Evolutionary conservation across 345 rosid genomes (phyloP).

Genomic region (Salix arbutifolia): DNA sequence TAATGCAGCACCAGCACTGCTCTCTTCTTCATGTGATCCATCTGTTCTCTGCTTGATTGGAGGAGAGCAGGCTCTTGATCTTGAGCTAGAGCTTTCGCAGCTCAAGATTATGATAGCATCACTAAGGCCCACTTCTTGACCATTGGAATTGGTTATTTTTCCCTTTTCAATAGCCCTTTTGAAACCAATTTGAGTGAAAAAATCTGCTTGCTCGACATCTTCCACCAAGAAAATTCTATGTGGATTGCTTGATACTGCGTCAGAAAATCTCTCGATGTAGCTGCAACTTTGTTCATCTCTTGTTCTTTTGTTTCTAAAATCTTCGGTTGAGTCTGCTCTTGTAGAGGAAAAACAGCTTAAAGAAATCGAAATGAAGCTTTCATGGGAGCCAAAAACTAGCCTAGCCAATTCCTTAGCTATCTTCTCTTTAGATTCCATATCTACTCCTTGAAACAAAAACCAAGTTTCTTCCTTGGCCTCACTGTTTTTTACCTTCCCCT

Average conservation of each 20-base stretch:
- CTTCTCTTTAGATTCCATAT: slow-evolving; percentile 23
- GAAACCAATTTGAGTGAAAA: slow-evolving; percentile 54
- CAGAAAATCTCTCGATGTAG: slow-evolving; percentile 59
- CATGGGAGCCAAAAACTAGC: slow-evolving; percentile 35
- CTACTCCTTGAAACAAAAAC: slow-evolving; percentile 30
- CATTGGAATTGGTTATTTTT: slow-evolving; percentile 35
- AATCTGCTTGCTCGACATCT: slow-evolving; percentile 75
- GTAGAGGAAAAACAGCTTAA: slow-evolving; percentile 62
- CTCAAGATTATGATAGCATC: slow-evolving; percentile 78
- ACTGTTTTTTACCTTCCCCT: slow-evolving; percentile 5
- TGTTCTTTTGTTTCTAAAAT: slow-evolving; percentile 57
- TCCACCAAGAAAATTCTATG: slow-evolving; percentile 71
- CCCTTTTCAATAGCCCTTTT: slow-evolving; percentile 72
- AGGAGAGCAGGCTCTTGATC: slow-evolving; percentile 71
- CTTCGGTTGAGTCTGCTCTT: slow-evolving; percentile 52
- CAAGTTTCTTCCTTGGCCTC: slow-evolving; percentile 28
- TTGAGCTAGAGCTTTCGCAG: slow-evolving; percentile 64
- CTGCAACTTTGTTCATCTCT: slow-evolving; percentile 53
- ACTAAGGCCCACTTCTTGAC: slow-evolving; percentile 45
- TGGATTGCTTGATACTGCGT: slow-evolving; percentile 57
- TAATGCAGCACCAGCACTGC: background rate
- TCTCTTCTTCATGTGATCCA: slow-evolving; percentile 27
- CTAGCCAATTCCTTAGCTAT: slow-evolving; percentile 30
- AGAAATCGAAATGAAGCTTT: slow-evolving; percentile 43
- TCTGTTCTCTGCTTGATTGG: slow-evolving; percentile 36